These are phyloP conservation scores for Amylocarpus encephaloides DNA, from an alignment of 2,329 filamentous ascomycete genomes.

Conservation along the genomic window DNA sequence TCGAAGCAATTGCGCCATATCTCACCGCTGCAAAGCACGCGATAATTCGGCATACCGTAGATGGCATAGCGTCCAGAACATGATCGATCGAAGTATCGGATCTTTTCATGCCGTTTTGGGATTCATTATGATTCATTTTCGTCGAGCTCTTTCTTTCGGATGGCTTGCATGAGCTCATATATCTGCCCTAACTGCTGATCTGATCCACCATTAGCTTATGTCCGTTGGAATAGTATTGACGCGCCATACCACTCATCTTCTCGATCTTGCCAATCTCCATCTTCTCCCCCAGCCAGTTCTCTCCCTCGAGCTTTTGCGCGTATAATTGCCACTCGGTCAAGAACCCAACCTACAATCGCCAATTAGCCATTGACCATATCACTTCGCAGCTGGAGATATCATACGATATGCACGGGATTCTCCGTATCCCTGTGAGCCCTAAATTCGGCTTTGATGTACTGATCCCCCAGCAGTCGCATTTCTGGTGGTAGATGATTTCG, in stretches of 20 bases:
- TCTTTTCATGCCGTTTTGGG: background rate
- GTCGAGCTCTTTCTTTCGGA: constrained; percentile 39
- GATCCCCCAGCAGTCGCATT: constrained; percentile 77
- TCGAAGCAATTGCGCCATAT: constrained; percentile 3
- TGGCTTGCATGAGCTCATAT: constrained; percentile 88
- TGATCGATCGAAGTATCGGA: background rate
- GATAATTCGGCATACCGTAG: background rate
- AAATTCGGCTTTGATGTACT: constrained; percentile 92
- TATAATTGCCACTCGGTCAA: constrained; percentile 95
- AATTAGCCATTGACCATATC: constrained; percentile 1
- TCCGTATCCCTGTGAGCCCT: constrained; percentile 75
- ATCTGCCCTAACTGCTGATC: constrained; percentile 91
- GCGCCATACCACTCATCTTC: constrained; percentile 80
- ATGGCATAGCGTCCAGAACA: background rate
- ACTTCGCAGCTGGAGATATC: constrained; percentile 26
- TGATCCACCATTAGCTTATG: constrained; percentile 33
- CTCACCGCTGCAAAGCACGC: background rate
- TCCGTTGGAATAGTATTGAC: background rate
- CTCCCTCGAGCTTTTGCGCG: constrained; percentile 84
- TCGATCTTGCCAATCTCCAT: constrained; percentile 78
- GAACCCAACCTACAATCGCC: constrained; percentile 69
- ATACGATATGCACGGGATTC: constrained; percentile 84
- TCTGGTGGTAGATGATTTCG: constrained; percentile 69
- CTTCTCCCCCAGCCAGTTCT: constrained; percentile 76
- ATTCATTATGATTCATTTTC: constrained; percentile 13